These are phyloP conservation scores for Coleophoma eucalyptorum DNA, from an alignment of 2,329 filamentous ascomycete species.

Conservation along the genomic window DNA sequence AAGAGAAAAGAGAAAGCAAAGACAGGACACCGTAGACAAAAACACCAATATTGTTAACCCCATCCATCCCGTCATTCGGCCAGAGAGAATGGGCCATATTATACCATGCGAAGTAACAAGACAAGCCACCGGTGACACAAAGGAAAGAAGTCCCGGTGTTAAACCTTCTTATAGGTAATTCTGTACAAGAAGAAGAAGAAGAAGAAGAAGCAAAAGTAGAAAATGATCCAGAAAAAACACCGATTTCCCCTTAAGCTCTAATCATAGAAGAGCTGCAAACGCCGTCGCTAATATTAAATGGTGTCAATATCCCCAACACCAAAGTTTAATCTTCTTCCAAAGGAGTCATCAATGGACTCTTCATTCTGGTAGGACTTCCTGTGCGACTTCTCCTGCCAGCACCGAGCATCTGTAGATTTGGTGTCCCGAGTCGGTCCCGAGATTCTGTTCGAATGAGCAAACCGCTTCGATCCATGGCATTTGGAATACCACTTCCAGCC, in stretches of 20 bases:
- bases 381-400: slow-evolving; percentile 46
- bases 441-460: slow-evolving; percentile 82
- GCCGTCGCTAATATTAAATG: slow-evolving; percentile 1
- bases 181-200: neutral
- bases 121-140: neutral
- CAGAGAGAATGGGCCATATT: neutral
- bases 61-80: no score
- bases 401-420: slow-evolving; percentile 48
- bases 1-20: no score
- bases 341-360: slow-evolving; percentile 52
- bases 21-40: no score
- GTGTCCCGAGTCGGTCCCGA: slow-evolving; percentile 64
- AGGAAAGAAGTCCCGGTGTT: neutral
- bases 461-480: slow-evolving; percentile 62
- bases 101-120: neutral
- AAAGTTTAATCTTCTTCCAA: slow-evolving; percentile 33
- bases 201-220: neutral
- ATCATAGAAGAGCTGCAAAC: neutral
- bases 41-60: no score
- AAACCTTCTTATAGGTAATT: neutral
- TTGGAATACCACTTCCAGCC: slow-evolving; percentile 12
- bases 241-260: no score
- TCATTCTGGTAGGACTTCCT: slow-evolving; percentile 44
- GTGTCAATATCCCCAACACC: neutral
- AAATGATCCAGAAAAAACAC: neutral